phyloP scores from a whole-genome alignment of 192 early-diverging fungal genomes.

The Coemansia furcata region DNA sequence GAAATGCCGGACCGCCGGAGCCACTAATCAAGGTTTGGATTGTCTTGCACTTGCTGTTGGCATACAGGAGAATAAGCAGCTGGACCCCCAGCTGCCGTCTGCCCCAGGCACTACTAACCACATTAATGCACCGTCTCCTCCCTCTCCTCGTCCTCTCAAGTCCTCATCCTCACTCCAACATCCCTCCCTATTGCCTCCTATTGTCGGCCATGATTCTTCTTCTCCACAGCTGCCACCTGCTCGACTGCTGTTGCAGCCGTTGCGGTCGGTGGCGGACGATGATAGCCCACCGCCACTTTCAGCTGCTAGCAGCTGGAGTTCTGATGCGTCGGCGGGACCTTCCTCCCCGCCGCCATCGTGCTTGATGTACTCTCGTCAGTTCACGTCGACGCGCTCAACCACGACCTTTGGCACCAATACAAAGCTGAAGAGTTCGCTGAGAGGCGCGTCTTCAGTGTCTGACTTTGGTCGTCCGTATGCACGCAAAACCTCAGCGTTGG shows the following conservation, averaged over 20 bases:
- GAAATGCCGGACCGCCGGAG: conserved; percentile 38
- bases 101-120: conserved; percentile 11
- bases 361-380: conserved; percentile 35
- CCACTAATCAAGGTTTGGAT: conserved; percentile 54
- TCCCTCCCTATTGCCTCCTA: conserved; percentile 2
- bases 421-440: conserved; percentile 14
- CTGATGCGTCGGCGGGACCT: conserved; percentile 20
- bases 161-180: conserved; percentile 3
- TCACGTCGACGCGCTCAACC: conserved; percentile 44
- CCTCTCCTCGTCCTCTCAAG: conserved; percentile 7
- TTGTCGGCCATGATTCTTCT: not conserved
- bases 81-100: conserved; percentile 18
- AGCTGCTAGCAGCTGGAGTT: conserved; percentile 34
- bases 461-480: conserved; percentile 21
- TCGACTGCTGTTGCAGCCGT: conserved; percentile 9
- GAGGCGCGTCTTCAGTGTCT: conserved; percentile 5
- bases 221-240: conserved; percentile 7
- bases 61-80: conserved; percentile 45
- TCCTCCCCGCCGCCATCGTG: conserved; percentile 8
- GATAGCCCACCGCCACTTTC: conserved; percentile 37
- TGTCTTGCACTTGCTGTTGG: conserved; percentile 55
- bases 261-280: conserved; percentile 3
- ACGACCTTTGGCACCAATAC: conserved; percentile 8
- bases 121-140: conserved; percentile 20
- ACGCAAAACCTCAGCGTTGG: conserved; percentile 24